Percentiles rank a stretch among this genome's conserved stretches.
Evolutionary conservation across 306 rosid species (phyloP).

Genomic region (Vigna reflexopilosa): DNA sequence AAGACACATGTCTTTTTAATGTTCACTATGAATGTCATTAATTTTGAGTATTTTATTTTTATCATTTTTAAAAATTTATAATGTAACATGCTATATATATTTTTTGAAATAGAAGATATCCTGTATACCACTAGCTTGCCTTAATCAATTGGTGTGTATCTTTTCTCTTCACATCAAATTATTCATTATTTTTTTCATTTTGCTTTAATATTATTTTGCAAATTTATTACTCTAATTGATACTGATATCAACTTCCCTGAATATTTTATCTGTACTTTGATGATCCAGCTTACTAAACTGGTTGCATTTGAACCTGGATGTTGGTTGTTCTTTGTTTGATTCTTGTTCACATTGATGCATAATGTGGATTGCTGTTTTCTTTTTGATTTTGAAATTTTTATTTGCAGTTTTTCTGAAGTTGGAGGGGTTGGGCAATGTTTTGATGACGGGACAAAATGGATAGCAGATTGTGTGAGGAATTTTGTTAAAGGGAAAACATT

Average conservation of each 20-base stretch:
- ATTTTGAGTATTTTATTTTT: neutral
- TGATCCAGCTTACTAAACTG: conserved; percentile 15
- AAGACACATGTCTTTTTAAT: neutral
- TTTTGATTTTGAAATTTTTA: conserved; percentile 51
- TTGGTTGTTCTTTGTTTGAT: conserved; percentile 13
- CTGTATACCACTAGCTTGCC: neutral
- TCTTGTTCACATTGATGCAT: conserved; percentile 17
- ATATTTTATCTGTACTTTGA: conserved; percentile 18
- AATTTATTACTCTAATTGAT: neutral
- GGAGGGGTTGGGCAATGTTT: conserved; percentile 56
- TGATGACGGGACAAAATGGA: conserved; percentile 49
- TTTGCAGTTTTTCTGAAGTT: conserved; percentile 72
- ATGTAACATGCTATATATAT: neutral
- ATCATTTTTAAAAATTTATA: neutral
- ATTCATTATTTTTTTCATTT: neutral
- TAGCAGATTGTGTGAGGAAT: conserved; percentile 65
- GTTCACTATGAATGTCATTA: neutral
- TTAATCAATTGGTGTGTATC: conserved; percentile 6
- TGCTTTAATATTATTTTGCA: neutral
- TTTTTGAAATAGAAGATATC: neutral
- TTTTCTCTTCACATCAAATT: conserved; percentile 3
- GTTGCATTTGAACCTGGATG: conserved; percentile 27
- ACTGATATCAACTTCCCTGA: neutral
- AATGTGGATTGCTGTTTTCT: conserved; percentile 49
- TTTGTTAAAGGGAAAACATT: conserved; percentile 45